Evolutionary conservation across 176 grass and related monocot species (phyloP).

Genomic region (Bonia amplexicaulis): DNA sequence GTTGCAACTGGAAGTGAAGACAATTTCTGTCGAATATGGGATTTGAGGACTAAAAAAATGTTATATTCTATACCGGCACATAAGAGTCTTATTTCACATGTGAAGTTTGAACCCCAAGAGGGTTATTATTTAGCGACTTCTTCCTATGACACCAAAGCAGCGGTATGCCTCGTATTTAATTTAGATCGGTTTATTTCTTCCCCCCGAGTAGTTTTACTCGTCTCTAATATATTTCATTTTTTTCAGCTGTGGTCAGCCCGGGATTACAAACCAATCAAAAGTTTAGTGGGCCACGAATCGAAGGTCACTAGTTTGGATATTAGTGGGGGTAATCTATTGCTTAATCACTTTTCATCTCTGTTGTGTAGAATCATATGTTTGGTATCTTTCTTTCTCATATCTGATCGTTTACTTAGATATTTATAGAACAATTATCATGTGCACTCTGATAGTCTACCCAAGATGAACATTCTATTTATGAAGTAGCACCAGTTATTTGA

Average conservation of each 20-base stretch:
- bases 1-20: conserved; percentile 93
- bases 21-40: conserved; percentile 94
- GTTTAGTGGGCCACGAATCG: conserved; percentile 77
- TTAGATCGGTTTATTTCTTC: background rate
- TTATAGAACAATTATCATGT: background rate
- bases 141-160: conserved; percentile 88
- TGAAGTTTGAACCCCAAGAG: conserved; percentile 96
- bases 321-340: conserved; percentile 55
- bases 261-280: conserved; percentile 92
- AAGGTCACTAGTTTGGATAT: conserved; percentile 99
- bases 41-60: conserved; percentile 75
- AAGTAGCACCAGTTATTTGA: background rate
- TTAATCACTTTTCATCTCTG: background rate
- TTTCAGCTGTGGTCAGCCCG: conserved; percentile 83
- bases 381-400: conserved; percentile 21
- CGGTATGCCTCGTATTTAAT: conserved; percentile 41
- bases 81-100: conserved; percentile 83
- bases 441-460: background rate
- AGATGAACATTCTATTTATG: background rate
- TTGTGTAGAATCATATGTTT: conserved; percentile 9
- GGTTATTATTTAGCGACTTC: conserved; percentile 84
- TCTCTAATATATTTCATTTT: conserved; percentile 1
- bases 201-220: background rate
- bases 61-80: conserved; percentile 94
- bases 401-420: background rate